Percentiles rank a stretch among this genome's conserved stretches.
These are phyloP conservation scores for Fusarium haematococcum DNA, from an alignment of 2,329 filamentous ascomycete species.

Conservation along the genomic window DNA sequence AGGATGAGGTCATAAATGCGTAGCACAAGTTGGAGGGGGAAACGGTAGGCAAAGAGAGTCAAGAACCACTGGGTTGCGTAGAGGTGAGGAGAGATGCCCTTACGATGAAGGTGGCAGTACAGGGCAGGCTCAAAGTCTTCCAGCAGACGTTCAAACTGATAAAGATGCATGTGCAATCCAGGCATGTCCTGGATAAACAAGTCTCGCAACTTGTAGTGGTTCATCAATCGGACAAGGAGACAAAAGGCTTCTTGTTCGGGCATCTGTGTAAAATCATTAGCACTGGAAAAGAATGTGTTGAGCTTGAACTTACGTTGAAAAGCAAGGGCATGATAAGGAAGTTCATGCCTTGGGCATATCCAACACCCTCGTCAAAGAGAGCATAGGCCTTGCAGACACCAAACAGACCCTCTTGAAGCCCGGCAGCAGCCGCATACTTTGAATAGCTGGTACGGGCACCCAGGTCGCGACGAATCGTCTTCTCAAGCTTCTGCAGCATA, in stretches of 20 bases:
- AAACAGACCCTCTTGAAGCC: slow-evolving; percentile 92
- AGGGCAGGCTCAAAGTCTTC: slow-evolving; percentile 95
- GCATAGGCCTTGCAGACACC: slow-evolving; percentile 98
- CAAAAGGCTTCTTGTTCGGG: slow-evolving; percentile 97
- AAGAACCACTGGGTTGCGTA: slow-evolving; percentile 99
- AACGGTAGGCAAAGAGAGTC: slow-evolving; percentile 97
- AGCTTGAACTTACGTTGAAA: slow-evolving; percentile 78
- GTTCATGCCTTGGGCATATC: slow-evolving; percentile 99
- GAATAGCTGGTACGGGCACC: slow-evolving; percentile 95
- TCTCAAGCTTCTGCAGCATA: slow-evolving; percentile 85
- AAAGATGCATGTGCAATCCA: slow-evolving; percentile 90
- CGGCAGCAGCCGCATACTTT: slow-evolving; percentile 91
- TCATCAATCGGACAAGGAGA: slow-evolving; percentile 93
- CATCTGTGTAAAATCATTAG: slow-evolving; percentile 69
- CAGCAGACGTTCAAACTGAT: slow-evolving; percentile 93
- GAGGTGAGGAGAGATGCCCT: slow-evolving; percentile 88
- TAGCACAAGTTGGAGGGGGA: slow-evolving; percentile 94
- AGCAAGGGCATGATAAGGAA: slow-evolving; percentile 96
- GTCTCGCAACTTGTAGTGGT: slow-evolving; percentile 92
- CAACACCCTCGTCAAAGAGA: slow-evolving; percentile 91
- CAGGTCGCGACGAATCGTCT: slow-evolving; percentile 89
- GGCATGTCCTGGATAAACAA: slow-evolving; percentile 97
- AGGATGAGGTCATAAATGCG: slow-evolving; percentile 97
- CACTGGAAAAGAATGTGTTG: not conserved
- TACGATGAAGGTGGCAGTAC: slow-evolving; percentile 91